Base-by-base conservation (phyloP, 805 yeast species). In the Blastobotrys attinorum region DNA sequence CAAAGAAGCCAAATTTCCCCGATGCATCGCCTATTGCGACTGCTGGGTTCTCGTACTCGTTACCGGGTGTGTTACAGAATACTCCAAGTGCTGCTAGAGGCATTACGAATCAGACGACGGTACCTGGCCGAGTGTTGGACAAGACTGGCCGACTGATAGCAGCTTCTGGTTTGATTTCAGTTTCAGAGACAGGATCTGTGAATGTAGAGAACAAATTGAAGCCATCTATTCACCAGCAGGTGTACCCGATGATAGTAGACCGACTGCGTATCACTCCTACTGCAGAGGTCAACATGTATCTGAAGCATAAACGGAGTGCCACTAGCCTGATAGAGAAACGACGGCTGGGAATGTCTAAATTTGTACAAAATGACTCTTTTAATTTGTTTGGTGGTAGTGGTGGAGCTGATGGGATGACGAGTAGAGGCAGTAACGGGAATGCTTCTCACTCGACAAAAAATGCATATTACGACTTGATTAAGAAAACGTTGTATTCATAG, bases 31-130 rank as follows among this genome's bases (percentile, higher is more conserved):
- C 44, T n/a, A 39, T 44, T 3, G 94, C 88, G 25, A 75, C 83
- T 5, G 95, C 83, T 22, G 95, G 95, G 4, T 70, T 85, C 47
- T 73, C 85, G 1, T 86, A 84, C 55, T 69, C 68, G 32, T 72
- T 82, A 48, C 73, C 71, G 46, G 95, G 95, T 4, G 73, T 86
- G 59, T 64, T 86, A 31, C 58, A 67, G 46, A 82, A 77, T 59
- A 69, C 83, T 3, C 92, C 94, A 18, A 76, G 80, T 54, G n/a
- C n/a, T n/a, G n/a, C n/a, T n/a, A n/a, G n/a, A n/a, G 95, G 95
- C 40, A 63, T 77, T 20, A 65, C 72, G 38, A 61, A 64, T 10
- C 74, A 72, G 22, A 65, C 65, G 42, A 69, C 81, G 34, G 77
- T 76, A 16, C 84, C 88, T 13, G 94, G 90, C 47, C 77, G 95